Conservation (phyloP, 2,329 filamentous ascomycete species). For the Colletotrichum sp. region DNA sequence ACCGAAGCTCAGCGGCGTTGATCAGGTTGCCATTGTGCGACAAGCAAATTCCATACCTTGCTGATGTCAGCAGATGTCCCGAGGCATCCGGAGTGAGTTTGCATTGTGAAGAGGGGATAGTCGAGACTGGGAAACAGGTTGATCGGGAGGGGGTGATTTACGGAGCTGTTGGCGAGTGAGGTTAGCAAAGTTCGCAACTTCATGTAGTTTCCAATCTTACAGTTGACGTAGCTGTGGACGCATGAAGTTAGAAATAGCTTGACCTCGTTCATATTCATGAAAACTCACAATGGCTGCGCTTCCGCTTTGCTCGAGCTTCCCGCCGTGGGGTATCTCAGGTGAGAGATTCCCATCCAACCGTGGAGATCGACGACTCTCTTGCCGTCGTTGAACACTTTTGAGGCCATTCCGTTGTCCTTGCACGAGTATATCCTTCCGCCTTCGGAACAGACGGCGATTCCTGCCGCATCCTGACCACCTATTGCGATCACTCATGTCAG, state of each 20-base stretch:
- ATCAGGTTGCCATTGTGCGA: conserved; percentile 90
- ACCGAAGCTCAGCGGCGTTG: conserved; percentile 72
- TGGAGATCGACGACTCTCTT: conserved; percentile 39
- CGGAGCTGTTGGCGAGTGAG: neutral
- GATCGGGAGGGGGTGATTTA: neutral
- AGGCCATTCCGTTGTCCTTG: conserved; percentile 89
- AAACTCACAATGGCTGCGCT: conserved; percentile 78
- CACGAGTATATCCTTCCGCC: conserved; percentile 86
- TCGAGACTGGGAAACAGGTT: neutral
- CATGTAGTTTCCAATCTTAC: neutral
- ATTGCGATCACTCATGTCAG: conserved; percentile 25
- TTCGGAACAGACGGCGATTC: conserved; percentile 75
- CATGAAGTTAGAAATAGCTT: neutral
- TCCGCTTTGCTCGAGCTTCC: conserved; percentile 67
- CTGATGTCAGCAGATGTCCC: neutral
- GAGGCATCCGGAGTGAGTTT: neutral
- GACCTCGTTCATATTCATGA: neutral
- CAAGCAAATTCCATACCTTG: conserved; percentile 32
- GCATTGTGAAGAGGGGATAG: neutral
- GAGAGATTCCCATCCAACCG: conserved; percentile 58
- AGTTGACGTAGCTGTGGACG: neutral
- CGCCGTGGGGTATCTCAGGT: conserved; percentile 87
- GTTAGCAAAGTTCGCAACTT: neutral
- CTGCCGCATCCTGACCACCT: conserved; percentile 82
- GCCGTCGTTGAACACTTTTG: conserved; percentile 84